Evolutionary conservation across 768 basidiomycete species (phyloP), one percentile per base, ranked within the genome.

Genomic region (Tylopilus vinaceipallidus): DNA sequence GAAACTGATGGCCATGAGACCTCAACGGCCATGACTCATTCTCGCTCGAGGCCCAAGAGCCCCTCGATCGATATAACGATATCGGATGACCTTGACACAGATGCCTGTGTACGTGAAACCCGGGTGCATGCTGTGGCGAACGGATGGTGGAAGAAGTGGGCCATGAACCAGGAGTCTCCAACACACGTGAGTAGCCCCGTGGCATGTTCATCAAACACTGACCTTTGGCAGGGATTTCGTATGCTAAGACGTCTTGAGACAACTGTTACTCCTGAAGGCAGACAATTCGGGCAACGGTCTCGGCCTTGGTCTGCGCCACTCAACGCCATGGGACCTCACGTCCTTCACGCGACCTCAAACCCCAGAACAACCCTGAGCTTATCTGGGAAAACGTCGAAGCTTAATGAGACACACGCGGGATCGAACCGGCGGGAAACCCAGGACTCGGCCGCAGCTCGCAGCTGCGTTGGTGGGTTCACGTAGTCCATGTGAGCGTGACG

Each of bases 141-240:
- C 39, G 82, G 79, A 17, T 73, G 82, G 82, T 72, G 75, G 71
- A 67, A 74, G 10, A 72, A 71, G 46, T 84, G 78, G 78, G 73
- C 75, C 22, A 58, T 71, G 50, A 67, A 59, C 37, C 62, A 53
- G 40, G 57, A 57, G 33, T 47, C 58, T 41, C 12, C 37, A 27
- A 39, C 24, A 23, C 52, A 41, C 26, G 69, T 63, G 53, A 60
- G 62, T 43, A 20, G 45, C 44, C 51, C 53, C 42, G 35, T 53
- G 45, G 26, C 23, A 30, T 45, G 16, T 49, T 58, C 26, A 19
- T 47, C 53, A 45, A 42, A 38, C 27, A 17, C 47, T 54, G 23
- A 56, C 35, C 45, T 27, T 55, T 32, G 46, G 20, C 44, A 75
- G 71, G 65, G 64, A 55, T 57, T 61, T 45, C 57, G 65, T 41